Conservation (phyloP, 1,284 basidiomycete genomes). For the Ceratobasidium sp. region DNA sequence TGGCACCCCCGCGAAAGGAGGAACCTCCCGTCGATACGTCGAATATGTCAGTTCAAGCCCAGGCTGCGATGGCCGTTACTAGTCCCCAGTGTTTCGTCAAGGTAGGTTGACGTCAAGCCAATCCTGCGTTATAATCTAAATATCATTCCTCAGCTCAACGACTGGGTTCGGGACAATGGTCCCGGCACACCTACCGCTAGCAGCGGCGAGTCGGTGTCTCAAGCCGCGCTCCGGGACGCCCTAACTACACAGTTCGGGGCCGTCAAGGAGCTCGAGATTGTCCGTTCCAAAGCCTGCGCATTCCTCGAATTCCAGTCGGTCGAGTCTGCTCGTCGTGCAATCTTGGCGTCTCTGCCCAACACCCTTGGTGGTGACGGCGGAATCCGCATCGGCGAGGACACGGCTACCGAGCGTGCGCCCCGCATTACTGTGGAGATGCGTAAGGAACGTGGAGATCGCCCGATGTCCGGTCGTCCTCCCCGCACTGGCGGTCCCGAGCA, state of each 20-base stretch:
- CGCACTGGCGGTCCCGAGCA: conserved; percentile 52
- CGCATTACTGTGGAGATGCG: conserved; percentile 86
- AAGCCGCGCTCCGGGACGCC: conserved; percentile 66
- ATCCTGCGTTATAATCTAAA: conserved; percentile 31
- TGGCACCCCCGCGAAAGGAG: conserved; percentile 48
- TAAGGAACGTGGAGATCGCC: conserved; percentile 86
- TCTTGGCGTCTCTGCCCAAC: conserved; percentile 73
- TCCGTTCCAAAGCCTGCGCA: conserved; percentile 89
- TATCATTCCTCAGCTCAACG: conserved; percentile 23
- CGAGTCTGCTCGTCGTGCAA: conserved; percentile 87
- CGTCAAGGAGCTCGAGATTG: conserved; percentile 89
- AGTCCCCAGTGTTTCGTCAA: conserved; percentile 90
- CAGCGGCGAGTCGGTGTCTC: conserved; percentile 78
- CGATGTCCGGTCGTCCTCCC: conserved; percentile 53
- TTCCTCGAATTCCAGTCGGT: conserved; percentile 89
- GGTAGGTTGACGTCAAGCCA: conserved; percentile 59
- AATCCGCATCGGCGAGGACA: conserved; percentile 71
- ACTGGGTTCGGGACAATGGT: conserved; percentile 40
- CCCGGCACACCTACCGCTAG: conserved; percentile 59
- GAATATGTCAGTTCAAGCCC: conserved; percentile 57
- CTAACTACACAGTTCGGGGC: conserved; percentile 82
- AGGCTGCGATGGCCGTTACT: conserved; percentile 69
- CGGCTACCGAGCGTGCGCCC: conserved; percentile 61
- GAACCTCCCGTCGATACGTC: conserved; percentile 45
- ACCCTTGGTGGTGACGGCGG: conserved; percentile 87